Evolutionary conservation across 2,329 filamentous ascomycete species (phyloP).

Genomic region (Claviceps humidiphila): DNA sequence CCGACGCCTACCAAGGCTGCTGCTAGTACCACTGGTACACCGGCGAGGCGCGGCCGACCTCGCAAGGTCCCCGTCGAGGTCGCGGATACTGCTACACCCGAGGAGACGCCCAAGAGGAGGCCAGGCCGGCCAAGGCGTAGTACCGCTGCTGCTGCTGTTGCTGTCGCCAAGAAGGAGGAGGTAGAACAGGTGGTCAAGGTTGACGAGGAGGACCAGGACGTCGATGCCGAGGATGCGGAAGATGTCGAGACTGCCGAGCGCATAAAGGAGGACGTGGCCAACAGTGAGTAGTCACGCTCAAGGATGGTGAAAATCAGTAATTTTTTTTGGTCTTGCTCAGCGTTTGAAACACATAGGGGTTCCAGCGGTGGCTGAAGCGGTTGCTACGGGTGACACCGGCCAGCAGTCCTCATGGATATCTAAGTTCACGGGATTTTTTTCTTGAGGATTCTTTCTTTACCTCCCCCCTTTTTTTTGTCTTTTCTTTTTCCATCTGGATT

Average conservation of each 20-base stretch:
- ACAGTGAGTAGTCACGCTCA: slow-evolving; percentile 7
- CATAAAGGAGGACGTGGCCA: slow-evolving; percentile 7
- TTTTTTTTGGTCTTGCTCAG: slow-evolving; percentile 1
- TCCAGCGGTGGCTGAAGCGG: slow-evolving; percentile 1
- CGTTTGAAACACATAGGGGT: neutral
- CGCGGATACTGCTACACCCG: slow-evolving; percentile 10
- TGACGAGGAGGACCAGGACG: neutral
- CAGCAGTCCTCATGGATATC: slow-evolving; percentile 4
- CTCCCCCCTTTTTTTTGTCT: neutral
- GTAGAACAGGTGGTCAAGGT: neutral
- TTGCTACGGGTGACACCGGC: neutral
- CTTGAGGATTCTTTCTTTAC: neutral
- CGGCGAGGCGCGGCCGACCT: slow-evolving; percentile 17
- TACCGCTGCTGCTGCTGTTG: neutral
- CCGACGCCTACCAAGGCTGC: slow-evolving; percentile 7
- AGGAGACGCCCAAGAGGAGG: slow-evolving; percentile 9
- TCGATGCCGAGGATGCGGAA: slow-evolving; percentile 11
- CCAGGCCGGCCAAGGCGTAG: slow-evolving; percentile 3
- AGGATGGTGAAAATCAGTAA: neutral
- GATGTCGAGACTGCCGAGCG: slow-evolving; percentile 11
- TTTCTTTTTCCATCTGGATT: neutral
- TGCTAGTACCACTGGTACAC: slow-evolving; percentile 5
- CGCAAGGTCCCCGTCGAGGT: slow-evolving; percentile 13
- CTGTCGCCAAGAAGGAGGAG: neutral
- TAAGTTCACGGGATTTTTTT: slow-evolving; percentile 2